A percentile compares a stretch with the other conserved stretches of the same genome.
Evolutionary conservation across 306 rosid genomes (phyloP).

Genomic region (Sindora glabra): DNA sequence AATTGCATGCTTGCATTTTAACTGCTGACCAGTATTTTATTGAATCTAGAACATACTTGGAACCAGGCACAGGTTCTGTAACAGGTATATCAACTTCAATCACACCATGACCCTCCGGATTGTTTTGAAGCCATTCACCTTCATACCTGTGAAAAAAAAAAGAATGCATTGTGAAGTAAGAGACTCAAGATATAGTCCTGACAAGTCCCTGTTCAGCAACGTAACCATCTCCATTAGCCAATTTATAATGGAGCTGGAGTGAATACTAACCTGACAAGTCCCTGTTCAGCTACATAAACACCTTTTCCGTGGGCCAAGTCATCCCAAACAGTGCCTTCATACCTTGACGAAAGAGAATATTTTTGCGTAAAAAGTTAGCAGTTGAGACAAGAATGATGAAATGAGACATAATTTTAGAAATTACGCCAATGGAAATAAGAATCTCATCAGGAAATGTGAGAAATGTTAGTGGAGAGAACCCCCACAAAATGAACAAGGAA

Average conservation of each 20-base stretch:
- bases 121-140: constrained; percentile 95
- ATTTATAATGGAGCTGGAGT: background rate
- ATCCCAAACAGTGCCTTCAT: constrained; percentile 97
- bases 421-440: background rate
- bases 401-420: background rate
- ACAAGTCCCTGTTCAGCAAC: too few relatives aligned
- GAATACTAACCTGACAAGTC: constrained; percentile 70
- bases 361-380: background rate
- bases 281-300: constrained; percentile 52
- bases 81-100: constrained; percentile 91
- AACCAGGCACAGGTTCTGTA: constrained; percentile 84
- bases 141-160: constrained; percentile 57
- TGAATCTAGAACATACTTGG: constrained; percentile 47
- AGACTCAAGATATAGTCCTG: too few relatives aligned
- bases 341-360: constrained; percentile 34
- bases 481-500: background rate
- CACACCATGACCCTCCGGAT: constrained; percentile 89
- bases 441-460: background rate
- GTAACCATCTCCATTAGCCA: background rate
- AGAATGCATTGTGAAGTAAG: constrained; percentile 8
- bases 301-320: constrained; percentile 97
- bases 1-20: constrained; percentile 4
- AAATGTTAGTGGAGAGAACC: background rate
- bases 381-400: too few relatives aligned
- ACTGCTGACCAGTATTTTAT: constrained; percentile 1